Conservation (phyloP, 192 early-diverging fungal species). For the Thamnidium elegans region DNA sequence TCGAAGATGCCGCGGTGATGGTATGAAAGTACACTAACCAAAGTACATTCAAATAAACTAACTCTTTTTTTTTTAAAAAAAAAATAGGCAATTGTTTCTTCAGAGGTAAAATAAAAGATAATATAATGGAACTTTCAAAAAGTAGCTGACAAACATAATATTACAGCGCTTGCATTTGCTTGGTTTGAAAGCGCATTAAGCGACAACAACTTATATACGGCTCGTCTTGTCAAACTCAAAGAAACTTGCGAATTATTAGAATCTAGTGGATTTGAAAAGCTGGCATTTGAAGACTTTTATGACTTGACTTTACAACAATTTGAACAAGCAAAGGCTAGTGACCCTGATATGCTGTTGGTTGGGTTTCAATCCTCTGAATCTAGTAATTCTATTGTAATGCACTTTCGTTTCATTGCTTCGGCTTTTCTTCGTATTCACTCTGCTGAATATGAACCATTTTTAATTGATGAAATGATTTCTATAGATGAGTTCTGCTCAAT, state of each 20-base stretch:
- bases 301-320: constrained; percentile 46
- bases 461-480: constrained; percentile 48
- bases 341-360: constrained; percentile 40
- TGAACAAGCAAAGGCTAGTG: constrained; percentile 27
- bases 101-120: constrained; percentile 39
- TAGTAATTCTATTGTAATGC: constrained; percentile 59
- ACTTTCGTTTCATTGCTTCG: constrained; percentile 53
- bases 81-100: constrained; percentile 61
- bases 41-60: too few species aligned
- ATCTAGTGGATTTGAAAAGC: constrained; percentile 40
- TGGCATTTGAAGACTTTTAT: constrained; percentile 58
- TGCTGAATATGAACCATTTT: constrained; percentile 57
- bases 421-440: constrained; percentile 53
- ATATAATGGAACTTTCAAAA: not conserved
- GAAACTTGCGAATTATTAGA: constrained; percentile 41
- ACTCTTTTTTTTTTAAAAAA: too few species aligned
- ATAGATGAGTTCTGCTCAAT: constrained; percentile 56
- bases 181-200: constrained; percentile 56
- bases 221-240: constrained; percentile 37
- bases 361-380: constrained; percentile 55
- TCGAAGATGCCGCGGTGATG: constrained; percentile 59
- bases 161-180: constrained; percentile 56
- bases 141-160: not conserved
- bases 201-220: constrained; percentile 20
- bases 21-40: constrained; percentile 19